Evolutionary conservation across 179 eudicot species (phyloP).

Genomic region (Heliamphora pulchella): DNA sequence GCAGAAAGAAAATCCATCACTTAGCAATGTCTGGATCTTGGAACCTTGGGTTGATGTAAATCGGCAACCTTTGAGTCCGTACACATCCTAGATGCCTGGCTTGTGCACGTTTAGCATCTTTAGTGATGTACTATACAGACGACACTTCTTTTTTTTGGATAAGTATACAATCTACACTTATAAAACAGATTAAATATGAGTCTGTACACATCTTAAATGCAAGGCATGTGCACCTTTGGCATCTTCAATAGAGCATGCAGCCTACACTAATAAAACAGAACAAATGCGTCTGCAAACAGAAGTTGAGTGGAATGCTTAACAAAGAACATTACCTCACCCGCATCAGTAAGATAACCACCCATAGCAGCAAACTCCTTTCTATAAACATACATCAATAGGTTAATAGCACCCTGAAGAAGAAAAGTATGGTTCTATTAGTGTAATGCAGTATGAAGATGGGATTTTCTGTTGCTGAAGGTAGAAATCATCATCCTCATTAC

Average conservation of each 20-base stretch:
- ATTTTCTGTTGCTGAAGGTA: neutral
- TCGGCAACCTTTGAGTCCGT: neutral
- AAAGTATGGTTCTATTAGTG: neutral
- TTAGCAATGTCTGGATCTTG: neutral
- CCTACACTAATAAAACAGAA: neutral
- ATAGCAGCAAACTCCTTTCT: constrained; percentile 73
- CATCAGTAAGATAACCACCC: constrained; percentile 98
- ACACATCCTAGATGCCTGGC: neutral
- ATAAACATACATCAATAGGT: constrained; percentile 79
- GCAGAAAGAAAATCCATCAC: neutral
- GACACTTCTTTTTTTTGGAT: too few species aligned
- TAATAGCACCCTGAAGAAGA: constrained; percentile 71
- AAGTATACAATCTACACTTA: too few species aligned
- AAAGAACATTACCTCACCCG: constrained; percentile 75
- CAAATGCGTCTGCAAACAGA: neutral
- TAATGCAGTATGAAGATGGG: neutral
- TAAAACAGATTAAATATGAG: neutral
- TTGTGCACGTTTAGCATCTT: too few species aligned
- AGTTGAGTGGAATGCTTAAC: neutral
- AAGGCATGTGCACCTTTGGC: neutral
- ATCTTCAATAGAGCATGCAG: neutral
- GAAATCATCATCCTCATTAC: neutral
- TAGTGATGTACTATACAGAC: too few species aligned
- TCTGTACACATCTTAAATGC: neutral
- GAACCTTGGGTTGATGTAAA: neutral